These are phyloP conservation scores for Annulohypoxylon bovei DNA, from an alignment of 495 filamentous ascomycete species.

Conservation along the genomic window DNA sequence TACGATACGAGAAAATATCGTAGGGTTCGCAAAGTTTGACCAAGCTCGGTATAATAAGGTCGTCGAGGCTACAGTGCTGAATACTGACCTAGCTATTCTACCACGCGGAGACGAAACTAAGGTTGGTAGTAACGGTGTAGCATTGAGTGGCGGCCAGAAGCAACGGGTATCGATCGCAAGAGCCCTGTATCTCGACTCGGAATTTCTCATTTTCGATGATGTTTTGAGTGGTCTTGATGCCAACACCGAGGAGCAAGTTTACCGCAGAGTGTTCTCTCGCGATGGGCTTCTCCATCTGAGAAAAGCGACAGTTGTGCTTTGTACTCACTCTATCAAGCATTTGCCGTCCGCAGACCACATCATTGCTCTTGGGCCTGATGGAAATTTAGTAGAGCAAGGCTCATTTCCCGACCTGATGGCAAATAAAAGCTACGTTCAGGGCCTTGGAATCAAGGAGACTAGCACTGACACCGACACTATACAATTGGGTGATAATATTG, in stretches of 20 bases:
- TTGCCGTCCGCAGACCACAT: conserved; percentile 59
- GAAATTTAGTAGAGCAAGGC: conserved; percentile 55
- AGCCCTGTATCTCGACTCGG: conserved; percentile 65
- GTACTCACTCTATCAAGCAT: conserved; percentile 51
- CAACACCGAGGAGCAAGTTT: conserved; percentile 69
- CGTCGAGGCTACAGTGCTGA: conserved; percentile 67
- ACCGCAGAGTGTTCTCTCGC: conserved; percentile 63
- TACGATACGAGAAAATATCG: conserved; percentile 67
- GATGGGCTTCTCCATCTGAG: conserved; percentile 63
- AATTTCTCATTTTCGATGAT: conserved; percentile 68
- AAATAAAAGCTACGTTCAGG: conserved; percentile 42
- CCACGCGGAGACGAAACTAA: conserved; percentile 66
- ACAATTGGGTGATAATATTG: neutral
- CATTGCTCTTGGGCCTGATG: conserved; percentile 52
- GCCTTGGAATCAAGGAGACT: conserved; percentile 17
- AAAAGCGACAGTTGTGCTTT: conserved; percentile 62
- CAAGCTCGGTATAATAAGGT: conserved; percentile 68
- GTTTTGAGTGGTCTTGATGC: conserved; percentile 69
- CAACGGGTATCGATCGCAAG: conserved; percentile 70
- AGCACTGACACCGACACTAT: neutral
- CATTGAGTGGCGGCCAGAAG: conserved; percentile 72
- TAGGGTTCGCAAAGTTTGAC: conserved; percentile 61
- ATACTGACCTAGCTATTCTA: conserved; percentile 62
- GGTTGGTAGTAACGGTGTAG: conserved; percentile 70
- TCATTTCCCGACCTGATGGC: conserved; percentile 48